phyloP scores from a whole-genome alignment of 1,284 basidiomycete species.

The Ceratobasidium sp. region DNA sequence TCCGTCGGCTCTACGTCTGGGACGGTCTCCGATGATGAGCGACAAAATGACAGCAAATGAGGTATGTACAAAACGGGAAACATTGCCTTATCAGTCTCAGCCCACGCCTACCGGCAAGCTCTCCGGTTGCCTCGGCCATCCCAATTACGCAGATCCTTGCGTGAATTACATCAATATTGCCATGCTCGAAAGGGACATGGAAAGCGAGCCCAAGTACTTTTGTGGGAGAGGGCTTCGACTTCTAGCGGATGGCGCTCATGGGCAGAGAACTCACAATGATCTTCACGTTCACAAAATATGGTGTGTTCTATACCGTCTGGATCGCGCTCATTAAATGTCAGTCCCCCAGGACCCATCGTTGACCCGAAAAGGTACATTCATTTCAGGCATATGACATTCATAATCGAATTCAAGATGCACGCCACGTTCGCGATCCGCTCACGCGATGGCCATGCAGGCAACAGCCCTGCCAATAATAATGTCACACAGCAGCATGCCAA shows the following conservation, averaged over 20 bases:
- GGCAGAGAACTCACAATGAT: background rate
- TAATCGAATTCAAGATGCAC: background rate
- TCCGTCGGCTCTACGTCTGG: background rate
- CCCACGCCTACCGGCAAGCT: background rate
- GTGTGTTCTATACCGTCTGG: background rate
- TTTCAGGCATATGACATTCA: background rate
- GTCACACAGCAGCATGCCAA: background rate
- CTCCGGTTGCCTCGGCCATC: background rate
- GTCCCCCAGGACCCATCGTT: background rate
- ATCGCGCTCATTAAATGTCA: background rate
- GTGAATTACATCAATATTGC: background rate
- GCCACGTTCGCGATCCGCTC: slow-evolving; percentile 6
- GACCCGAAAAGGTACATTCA: background rate
- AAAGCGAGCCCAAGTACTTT: slow-evolving; percentile 19
- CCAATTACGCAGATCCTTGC: slow-evolving; percentile 1
- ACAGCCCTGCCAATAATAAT: background rate
- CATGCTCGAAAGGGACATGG: background rate
- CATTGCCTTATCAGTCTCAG: background rate
- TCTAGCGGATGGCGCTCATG: slow-evolving; percentile 3
- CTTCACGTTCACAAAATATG: slow-evolving; percentile 21
- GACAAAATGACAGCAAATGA: background rate
- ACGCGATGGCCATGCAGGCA: slow-evolving; percentile 15
- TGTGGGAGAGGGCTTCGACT: slow-evolving; percentile 9
- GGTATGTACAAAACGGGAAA: slow-evolving; percentile 10
- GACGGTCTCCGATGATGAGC: background rate